Evolutionary conservation across 805 yeast species (phyloP).

Genomic region (Yarrowia sp.): DNA sequence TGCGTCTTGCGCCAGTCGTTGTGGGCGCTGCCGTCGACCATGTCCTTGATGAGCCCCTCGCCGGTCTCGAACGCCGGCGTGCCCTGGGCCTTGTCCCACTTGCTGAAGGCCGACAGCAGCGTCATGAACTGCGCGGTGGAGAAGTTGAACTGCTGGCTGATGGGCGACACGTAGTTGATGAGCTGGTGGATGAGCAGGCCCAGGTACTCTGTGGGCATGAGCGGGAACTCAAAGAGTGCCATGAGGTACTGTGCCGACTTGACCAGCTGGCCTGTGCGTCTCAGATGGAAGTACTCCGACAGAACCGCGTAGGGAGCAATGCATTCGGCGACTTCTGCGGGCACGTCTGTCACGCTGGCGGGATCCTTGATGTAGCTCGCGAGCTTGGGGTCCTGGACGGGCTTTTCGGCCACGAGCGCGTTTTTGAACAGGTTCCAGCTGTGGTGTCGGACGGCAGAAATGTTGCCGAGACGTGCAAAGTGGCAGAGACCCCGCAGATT

Average conservation of each 20-base stretch:
- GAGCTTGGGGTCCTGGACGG: constrained; percentile 27
- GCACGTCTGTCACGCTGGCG: constrained; percentile 26
- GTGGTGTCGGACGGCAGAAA: constrained; percentile 30
- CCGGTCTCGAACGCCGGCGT: background rate
- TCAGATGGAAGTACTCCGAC: constrained; percentile 27
- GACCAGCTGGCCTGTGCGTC: constrained; percentile 19
- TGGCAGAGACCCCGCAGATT: constrained; percentile 34
- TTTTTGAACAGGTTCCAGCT: constrained; percentile 36
- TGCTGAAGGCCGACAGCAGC: constrained; percentile 6
- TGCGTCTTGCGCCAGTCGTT: constrained; percentile 12
- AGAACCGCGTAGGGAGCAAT: constrained; percentile 39
- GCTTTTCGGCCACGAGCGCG: constrained; percentile 28
- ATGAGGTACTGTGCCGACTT: constrained; percentile 32
- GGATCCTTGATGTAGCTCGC: constrained; percentile 25
- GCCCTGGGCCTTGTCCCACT: constrained; percentile 19
- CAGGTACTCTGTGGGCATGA: constrained; percentile 33
- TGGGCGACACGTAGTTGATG: background rate
- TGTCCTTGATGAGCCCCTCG: background rate
- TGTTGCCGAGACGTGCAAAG: constrained; percentile 32
- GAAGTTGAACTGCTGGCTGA: background rate
- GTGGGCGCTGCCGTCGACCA: background rate
- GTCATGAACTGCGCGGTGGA: background rate
- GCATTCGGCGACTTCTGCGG: constrained; percentile 34
- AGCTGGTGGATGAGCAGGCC: constrained; percentile 30
- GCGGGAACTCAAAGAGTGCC: constrained; percentile 36